These are phyloP conservation scores for Termitomyces sp. DNA, from an alignment of 768 basidiomycete genomes.

Conservation along the genomic window DNA sequence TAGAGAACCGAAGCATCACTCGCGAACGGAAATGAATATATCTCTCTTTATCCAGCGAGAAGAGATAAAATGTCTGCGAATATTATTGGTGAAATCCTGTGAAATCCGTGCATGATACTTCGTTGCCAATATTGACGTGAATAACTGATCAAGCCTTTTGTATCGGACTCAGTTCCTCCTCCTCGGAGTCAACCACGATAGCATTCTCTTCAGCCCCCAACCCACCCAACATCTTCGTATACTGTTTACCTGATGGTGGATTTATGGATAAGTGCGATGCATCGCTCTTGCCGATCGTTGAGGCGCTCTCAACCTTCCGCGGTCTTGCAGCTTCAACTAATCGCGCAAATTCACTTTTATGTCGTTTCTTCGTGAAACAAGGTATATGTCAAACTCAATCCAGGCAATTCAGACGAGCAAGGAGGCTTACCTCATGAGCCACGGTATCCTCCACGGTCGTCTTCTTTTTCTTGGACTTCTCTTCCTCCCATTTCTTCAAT, in stretches of 20 bases:
- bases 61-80: background rate
- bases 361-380: slow-evolving; percentile 28
- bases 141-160: background rate
- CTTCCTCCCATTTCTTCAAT: slow-evolving; percentile 57
- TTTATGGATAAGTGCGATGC: slow-evolving; percentile 9
- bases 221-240: background rate
- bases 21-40: background rate
- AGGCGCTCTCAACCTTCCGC: slow-evolving; percentile 11
- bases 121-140: background rate
- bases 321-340: slow-evolving; percentile 32
- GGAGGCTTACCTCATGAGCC: slow-evolving; percentile 34
- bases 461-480: slow-evolving; percentile 38
- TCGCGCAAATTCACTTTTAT: slow-evolving; percentile 36
- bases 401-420: background rate
- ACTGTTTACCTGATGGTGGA: background rate
- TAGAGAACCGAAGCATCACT: too few species aligned
- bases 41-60: background rate
- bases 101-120: background rate
- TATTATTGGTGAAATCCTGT: too few species aligned
- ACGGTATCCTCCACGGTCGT: slow-evolving; percentile 33
- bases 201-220: slow-evolving; percentile 14
- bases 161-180: slow-evolving; percentile 17
- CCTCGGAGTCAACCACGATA: slow-evolving; percentile 34
- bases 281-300: background rate
- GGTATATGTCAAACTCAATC: background rate